Evolutionary conservation across 805 yeast genomes (phyloP).

Genomic region (Candida pseudoglaebosa): DNA sequence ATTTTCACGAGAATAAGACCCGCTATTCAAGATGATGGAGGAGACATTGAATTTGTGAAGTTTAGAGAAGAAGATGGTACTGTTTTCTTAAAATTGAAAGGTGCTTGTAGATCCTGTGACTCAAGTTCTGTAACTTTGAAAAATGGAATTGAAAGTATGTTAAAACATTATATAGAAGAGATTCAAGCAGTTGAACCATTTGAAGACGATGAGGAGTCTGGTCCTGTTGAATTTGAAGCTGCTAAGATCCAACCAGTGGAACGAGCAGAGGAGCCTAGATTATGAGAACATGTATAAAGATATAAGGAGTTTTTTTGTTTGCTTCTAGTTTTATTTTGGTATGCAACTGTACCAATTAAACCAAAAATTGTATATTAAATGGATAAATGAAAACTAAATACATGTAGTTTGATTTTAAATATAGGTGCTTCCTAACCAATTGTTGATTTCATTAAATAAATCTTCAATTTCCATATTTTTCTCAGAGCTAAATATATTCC

Average conservation of each 20-base stretch:
- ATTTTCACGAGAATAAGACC: constrained; percentile 95
- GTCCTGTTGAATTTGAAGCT: constrained; percentile 4
- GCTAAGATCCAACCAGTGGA: constrained; percentile 3
- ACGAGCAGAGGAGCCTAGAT: constrained; percentile 1
- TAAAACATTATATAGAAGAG: constrained; percentile 94
- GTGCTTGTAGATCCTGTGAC: constrained; percentile 95
- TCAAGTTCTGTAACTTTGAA: constrained; percentile 88
- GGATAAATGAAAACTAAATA: not conserved
- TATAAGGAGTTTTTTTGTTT: too few species aligned
- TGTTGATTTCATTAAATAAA: not conserved
- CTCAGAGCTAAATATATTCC: not conserved
- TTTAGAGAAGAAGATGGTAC: constrained; percentile 83
- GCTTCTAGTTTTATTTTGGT: not conserved
- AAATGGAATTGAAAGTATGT: constrained; percentile 96
- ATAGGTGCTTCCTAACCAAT: constrained; percentile 1
- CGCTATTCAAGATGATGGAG: constrained; percentile 98
- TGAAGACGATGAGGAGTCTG: constrained; percentile 1
- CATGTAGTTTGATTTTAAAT: not conserved
- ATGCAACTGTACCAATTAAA: too few species aligned
- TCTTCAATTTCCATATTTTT: not conserved
- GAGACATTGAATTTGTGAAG: constrained; percentile 86
- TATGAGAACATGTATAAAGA: too few species aligned
- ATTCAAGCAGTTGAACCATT: constrained; percentile 73
- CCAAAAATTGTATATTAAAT: not conserved
- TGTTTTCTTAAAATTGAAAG: constrained; percentile 84